Evolutionary conservation across 2,329 filamentous ascomycete genomes (phyloP).

Genomic region (Pezicula carpinea): DNA sequence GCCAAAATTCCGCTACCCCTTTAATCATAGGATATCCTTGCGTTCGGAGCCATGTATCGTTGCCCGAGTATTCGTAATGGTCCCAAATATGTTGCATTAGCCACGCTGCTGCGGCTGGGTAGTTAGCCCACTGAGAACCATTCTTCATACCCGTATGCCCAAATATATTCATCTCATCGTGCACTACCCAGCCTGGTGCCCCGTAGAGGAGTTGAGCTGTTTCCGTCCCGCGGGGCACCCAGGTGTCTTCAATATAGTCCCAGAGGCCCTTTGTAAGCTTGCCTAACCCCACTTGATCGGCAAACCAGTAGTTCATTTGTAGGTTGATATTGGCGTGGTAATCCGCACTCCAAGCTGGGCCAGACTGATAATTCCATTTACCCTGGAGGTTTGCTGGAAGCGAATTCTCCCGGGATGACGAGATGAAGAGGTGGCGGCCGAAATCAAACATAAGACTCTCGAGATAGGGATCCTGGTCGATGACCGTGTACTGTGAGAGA

Average conservation of each 20-base stretch:
- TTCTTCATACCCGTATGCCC: constrained; percentile 49
- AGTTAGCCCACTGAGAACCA: constrained; percentile 35
- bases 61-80: constrained; percentile 48
- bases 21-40: constrained; percentile 50
- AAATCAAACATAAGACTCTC: constrained; percentile 50
- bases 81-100: constrained; percentile 57
- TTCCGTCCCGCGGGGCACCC: constrained; percentile 47
- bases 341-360: constrained; percentile 46
- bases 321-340: constrained; percentile 57
- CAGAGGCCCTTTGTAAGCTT: constrained; percentile 42
- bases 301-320: constrained; percentile 58
- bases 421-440: constrained; percentile 49
- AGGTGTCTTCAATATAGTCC: constrained; percentile 48
- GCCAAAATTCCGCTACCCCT: constrained; percentile 50
- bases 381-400: constrained; percentile 55
- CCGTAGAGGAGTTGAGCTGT: constrained; percentile 50
- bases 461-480: constrained; percentile 43
- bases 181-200: constrained; percentile 48
- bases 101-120: constrained; percentile 49
- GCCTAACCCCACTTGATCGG: constrained; percentile 46
- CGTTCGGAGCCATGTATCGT: constrained; percentile 40
- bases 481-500: constrained; percentile 28
- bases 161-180: constrained; percentile 56
- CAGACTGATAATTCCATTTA: constrained; percentile 44
- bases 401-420: constrained; percentile 44